These are phyloP conservation scores for Babesia sp. DNA, from an alignment of 169 alveolate genomes.

Conservation along the genomic window DNA sequence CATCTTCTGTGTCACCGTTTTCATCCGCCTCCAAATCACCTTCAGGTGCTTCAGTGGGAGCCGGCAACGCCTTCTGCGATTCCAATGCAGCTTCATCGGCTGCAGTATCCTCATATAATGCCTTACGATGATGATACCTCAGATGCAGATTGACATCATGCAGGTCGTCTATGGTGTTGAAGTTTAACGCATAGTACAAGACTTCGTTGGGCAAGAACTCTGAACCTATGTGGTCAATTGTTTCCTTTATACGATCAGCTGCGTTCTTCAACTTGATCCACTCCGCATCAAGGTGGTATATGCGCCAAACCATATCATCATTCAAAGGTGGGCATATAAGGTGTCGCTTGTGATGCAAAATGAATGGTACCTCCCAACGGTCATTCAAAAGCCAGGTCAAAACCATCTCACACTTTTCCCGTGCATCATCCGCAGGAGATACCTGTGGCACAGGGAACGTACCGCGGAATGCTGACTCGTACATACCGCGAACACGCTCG, in stretches of 20 bases:
- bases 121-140: constrained; percentile 34
- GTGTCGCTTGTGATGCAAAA: constrained; percentile 76
- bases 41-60: neutral
- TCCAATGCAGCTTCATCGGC: neutral
- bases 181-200: constrained; percentile 45
- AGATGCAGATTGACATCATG: constrained; percentile 51
- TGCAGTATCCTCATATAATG: constrained; percentile 1
- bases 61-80: constrained; percentile 2
- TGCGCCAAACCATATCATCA: constrained; percentile 77
- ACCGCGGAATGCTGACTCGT: constrained; percentile 60
- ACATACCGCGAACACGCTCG: constrained; percentile 60
- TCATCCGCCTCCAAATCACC: constrained; percentile 18
- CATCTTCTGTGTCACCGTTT: constrained; percentile 3
- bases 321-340: constrained; percentile 79
- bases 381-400: constrained; percentile 72
- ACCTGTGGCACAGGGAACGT: constrained; percentile 48
- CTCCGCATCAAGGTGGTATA: constrained; percentile 75
- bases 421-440: constrained; percentile 32
- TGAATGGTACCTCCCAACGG: constrained; percentile 76
- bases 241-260: constrained; percentile 32
- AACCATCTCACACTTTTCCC: constrained; percentile 70
- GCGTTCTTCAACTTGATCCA: constrained; percentile 44
- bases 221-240: constrained; percentile 41
- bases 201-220: constrained; percentile 61
- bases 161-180: constrained; percentile 48